phyloP scores from a whole-genome alignment of 352 stramenopile species.

The Phytophthora uliginosa region DNA sequence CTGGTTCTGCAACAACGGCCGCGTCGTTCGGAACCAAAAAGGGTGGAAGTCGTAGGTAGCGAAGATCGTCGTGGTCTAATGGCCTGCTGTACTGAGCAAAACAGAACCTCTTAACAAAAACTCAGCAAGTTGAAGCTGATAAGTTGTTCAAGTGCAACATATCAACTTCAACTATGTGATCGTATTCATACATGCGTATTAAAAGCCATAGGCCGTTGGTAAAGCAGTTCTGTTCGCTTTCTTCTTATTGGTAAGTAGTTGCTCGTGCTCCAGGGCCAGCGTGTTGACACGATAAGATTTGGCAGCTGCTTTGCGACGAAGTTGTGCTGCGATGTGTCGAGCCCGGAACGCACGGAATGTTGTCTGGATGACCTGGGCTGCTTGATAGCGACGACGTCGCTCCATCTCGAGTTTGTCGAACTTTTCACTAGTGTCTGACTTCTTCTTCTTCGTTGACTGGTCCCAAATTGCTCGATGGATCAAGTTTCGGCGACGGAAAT shows the following conservation, averaged over 20 bases:
- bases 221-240: slow-evolving; percentile 41
- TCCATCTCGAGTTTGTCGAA: slow-evolving; percentile 27
- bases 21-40: slow-evolving; percentile 60
- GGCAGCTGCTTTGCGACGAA: slow-evolving; percentile 48
- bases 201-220: slow-evolving; percentile 61
- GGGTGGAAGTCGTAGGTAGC: slow-evolving; percentile 53
- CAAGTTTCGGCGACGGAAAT: slow-evolving; percentile 33
- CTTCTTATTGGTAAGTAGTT: slow-evolving; percentile 25
- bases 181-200: slow-evolving; percentile 7
- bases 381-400: slow-evolving; percentile 37
- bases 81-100: neutral
- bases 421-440: neutral
- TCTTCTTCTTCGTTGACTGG: slow-evolving; percentile 1
- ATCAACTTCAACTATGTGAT: neutral
- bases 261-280: slow-evolving; percentile 27
- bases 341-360: slow-evolving; percentile 52
- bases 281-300: slow-evolving; percentile 13
- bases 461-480: slow-evolving; percentile 33
- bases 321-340: slow-evolving; percentile 46
- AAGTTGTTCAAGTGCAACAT: neutral
- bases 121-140: neutral
- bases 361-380: slow-evolving; percentile 54
- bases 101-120: too few relatives aligned
- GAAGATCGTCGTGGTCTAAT: neutral
- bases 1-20: slow-evolving; percentile 62